phyloP scores from a whole-genome alignment of 106 monocot genomes.

The Agapanthus africanus region DNA sequence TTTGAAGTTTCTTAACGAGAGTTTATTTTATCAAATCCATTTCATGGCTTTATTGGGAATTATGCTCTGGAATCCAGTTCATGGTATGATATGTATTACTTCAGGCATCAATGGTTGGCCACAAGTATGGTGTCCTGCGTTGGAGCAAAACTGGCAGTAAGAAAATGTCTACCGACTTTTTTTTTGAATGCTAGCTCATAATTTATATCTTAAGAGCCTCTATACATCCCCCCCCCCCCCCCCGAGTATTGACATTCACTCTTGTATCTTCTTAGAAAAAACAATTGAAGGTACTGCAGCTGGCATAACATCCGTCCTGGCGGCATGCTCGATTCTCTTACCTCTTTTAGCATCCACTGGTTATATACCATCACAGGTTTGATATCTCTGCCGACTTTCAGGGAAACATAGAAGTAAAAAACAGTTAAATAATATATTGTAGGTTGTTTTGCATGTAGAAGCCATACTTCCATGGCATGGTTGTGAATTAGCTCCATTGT shows the following conservation, averaged over 20 bases:
- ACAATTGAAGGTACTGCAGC: slow-evolving; percentile 96
- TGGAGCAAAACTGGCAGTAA: slow-evolving; percentile 99
- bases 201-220: background rate
- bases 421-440: background rate
- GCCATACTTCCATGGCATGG: background rate
- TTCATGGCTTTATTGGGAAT: background rate
- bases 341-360: slow-evolving; percentile 76
- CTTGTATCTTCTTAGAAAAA: slow-evolving; percentile 53
- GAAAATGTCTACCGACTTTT: too few species aligned
- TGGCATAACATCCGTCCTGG: slow-evolving; percentile 90
- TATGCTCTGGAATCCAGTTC: slow-evolving; percentile 5
- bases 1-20: background rate
- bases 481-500: background rate
- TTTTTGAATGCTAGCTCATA: background rate
- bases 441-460: background rate
- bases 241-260: background rate
- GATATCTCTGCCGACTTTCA: background rate
- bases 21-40: background rate
- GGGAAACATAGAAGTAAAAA: background rate
- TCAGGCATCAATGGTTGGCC: slow-evolving; percentile 96
- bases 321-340: slow-evolving; percentile 63
- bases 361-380: slow-evolving; percentile 79
- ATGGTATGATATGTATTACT: slow-evolving; percentile 6
- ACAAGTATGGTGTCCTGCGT: slow-evolving; percentile 91
- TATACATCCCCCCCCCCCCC: background rate